Percentiles rank a stretch among this genome's conserved stretches.
These are phyloP conservation scores for Hypericum androsaemum DNA, from an alignment of 345 rosid genomes.

Conservation along the genomic window DNA sequence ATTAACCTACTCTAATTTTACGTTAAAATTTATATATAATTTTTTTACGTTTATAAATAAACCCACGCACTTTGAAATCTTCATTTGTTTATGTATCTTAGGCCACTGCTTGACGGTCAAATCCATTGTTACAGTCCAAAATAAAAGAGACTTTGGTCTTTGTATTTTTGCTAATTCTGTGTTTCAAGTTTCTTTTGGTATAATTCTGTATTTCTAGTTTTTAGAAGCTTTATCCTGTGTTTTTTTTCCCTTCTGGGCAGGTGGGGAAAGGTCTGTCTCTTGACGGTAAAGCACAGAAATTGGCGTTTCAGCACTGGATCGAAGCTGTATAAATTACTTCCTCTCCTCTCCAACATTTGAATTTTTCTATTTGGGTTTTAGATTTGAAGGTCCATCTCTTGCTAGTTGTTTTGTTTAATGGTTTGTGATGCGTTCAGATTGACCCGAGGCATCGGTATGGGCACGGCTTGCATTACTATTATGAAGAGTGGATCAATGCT, in stretches of 20 bases:
- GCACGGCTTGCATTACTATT: slow-evolving; percentile 66
- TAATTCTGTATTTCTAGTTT: background rate
- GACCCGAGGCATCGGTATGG: slow-evolving; percentile 84
- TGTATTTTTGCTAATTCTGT: too few species aligned
- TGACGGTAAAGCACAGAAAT: slow-evolving; percentile 29
- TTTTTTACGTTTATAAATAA: too few species aligned
- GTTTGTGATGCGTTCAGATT: too few species aligned
- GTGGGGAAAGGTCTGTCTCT: slow-evolving; percentile 37
- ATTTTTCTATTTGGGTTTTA: background rate
- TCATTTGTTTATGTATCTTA: too few species aligned
- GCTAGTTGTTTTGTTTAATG: too few species aligned
- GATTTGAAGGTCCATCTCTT: background rate
- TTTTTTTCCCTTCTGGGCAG: slow-evolving; percentile 25
- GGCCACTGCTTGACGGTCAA: too few species aligned
- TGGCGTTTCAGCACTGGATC: slow-evolving; percentile 95
- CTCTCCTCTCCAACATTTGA: too few species aligned
- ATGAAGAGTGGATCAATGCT: slow-evolving; percentile 59
- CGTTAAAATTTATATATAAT: too few species aligned
- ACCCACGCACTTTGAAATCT: too few species aligned
- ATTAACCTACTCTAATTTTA: too few species aligned
- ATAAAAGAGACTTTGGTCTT: background rate
- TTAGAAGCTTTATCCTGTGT: background rate
- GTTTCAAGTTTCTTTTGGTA: too few species aligned
- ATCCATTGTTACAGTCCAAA: too few species aligned
- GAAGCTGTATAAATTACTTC: slow-evolving; percentile 28